These are phyloP conservation scores for Epichloe gansuensis DNA, from an alignment of 2,329 filamentous ascomycete genomes.

Conservation along the genomic window DNA sequence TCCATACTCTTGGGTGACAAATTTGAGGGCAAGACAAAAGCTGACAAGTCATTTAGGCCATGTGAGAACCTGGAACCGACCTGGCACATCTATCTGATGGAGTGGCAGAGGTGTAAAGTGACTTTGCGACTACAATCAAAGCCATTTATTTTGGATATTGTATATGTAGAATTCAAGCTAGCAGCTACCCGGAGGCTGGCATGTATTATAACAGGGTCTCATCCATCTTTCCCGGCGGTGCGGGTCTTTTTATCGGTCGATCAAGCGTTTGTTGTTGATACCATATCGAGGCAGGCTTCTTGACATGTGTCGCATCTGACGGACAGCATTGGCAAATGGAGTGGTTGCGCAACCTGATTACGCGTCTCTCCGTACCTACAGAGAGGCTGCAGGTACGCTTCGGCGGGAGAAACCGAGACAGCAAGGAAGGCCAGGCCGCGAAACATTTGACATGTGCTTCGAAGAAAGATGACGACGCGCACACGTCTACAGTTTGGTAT, in stretches of 20 bases:
- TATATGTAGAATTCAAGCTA: neutral
- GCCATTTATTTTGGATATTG: neutral
- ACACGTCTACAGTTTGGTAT: no score
- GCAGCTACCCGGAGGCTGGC: neutral
- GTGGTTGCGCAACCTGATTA: no score
- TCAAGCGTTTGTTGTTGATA: neutral
- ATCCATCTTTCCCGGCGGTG: neutral
- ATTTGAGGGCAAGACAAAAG: neutral
- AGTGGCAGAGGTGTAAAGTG: neutral
- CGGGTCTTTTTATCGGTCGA: no score
- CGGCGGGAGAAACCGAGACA: neutral
- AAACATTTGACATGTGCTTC: neutral
- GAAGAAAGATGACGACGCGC: no score
- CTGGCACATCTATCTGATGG: slow-evolving; percentile 16
- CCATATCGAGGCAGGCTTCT: neutral
- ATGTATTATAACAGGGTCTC: neutral
- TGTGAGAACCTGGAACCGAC: slow-evolving; percentile 62
- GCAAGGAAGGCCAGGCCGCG: neutral
- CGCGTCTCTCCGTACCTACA: no score
- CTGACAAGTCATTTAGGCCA: slow-evolving; percentile 41
- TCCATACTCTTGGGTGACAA: slow-evolving; percentile 8
- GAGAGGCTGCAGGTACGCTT: neutral
- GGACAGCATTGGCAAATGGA: no score
- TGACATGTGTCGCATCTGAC: neutral
- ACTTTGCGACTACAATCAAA: neutral